Conservation (phyloP, 306 rosid genomes). For the Dryas octopetala region DNA sequence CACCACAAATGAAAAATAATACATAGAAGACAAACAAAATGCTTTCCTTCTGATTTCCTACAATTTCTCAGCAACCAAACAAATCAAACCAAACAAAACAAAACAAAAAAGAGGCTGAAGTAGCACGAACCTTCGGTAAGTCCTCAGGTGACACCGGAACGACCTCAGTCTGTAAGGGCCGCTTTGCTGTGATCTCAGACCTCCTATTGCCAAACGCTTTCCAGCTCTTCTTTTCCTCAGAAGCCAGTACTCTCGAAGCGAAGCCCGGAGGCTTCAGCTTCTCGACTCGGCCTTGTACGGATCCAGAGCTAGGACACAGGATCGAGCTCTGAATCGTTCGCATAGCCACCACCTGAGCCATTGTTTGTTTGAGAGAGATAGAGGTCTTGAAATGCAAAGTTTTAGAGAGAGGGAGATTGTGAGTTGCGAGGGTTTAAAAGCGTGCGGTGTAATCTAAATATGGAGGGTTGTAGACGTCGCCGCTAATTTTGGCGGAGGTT, state of each 20-base stretch:
- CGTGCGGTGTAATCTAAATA: neutral
- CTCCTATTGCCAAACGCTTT: slow-evolving; percentile 15
- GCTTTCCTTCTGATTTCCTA: neutral
- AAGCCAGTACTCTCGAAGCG: slow-evolving; percentile 31
- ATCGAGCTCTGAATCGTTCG: slow-evolving; percentile 62
- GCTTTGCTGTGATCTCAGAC: slow-evolving; percentile 46
- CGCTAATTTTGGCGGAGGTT: slow-evolving; percentile 51
- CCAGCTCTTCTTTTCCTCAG: slow-evolving; percentile 7
- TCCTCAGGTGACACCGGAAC: slow-evolving; percentile 81
- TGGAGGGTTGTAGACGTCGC: slow-evolving; percentile 47
- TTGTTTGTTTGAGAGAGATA: slow-evolving; percentile 23
- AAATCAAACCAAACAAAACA: neutral
- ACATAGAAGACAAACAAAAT: neutral
- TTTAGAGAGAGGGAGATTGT: neutral
- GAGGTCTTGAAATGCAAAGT: slow-evolving; percentile 4
- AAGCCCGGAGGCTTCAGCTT: slow-evolving; percentile 51
- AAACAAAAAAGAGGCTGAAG: neutral
- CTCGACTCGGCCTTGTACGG: slow-evolving; percentile 34
- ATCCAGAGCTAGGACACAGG: slow-evolving; percentile 48
- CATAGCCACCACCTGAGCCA: slow-evolving; percentile 76
- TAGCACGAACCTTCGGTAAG: slow-evolving; percentile 52
- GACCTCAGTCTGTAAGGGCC: slow-evolving; percentile 56
- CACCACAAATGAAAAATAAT: neutral
- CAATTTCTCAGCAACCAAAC: slow-evolving; percentile 18
- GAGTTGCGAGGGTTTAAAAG: slow-evolving; percentile 15